Base-by-base conservation (phyloP, 1,139 yeast genomes). In the Pichia sp. region DNA sequence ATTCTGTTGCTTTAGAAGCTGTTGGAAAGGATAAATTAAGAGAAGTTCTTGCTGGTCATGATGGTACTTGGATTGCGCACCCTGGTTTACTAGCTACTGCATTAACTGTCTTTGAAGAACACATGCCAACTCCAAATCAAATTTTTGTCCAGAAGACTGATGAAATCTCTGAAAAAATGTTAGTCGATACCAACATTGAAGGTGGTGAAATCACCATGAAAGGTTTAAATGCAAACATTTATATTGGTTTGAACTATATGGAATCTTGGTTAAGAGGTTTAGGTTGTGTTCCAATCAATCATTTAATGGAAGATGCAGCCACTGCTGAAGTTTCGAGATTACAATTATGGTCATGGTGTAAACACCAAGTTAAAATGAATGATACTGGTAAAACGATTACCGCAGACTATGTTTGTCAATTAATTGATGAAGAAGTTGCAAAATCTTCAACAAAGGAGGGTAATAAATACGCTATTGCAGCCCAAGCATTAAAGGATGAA, bases 51-150 rank as follows among this genome's bases (percentile, higher is more conserved):
- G 82, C 84, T 51, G 92, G 92, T 45, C 87, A 86, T 67, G 92
- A 85, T 69, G 88, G 92, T 43, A 82, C 90, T 53, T 85, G 94
- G 94, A 85, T 85, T 63, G 92, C 92, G 20, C 92, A 85, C 64
- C 94, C 94, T 7, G 90, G 88, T 32, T 72, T 85, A 63, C 86
- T 85, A 38, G 77, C 83, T n/a, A 80, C 84, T 56, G 88, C 86
- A 48, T 75, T 82, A 62, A 74, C 77, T 57, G 87, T 84, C 23
- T 85, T 85, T 70, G 76, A 78, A 59, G 79, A 81, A 63, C 76
- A 79, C 67, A 83, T 85, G 90, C 86, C 86, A 58, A 86, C 90
- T 40, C 85, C 90, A 55, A 85, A 85, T 70, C 92, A 85, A 68
- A 76, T 85, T 60, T 79, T 79, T 57, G 60, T 67, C 23, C 78